Evolutionary conservation across 805 yeast species (phyloP).

Genomic region (Starmera dryadoides): DNA sequence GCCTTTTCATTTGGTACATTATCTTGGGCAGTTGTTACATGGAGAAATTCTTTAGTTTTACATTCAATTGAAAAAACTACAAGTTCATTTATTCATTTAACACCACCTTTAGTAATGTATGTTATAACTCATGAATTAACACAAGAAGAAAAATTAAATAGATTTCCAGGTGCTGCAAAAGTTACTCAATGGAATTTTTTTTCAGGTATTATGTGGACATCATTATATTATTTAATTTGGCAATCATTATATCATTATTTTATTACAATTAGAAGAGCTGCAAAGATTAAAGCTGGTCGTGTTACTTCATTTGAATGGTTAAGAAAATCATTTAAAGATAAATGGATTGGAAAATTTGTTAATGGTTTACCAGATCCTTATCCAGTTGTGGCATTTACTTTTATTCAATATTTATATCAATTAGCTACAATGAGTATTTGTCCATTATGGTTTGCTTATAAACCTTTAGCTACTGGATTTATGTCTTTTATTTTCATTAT

Average conservation of each 20-base stretch:
- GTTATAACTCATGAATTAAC: conserved; percentile 72
- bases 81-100: conserved; percentile 79
- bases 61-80: conserved; percentile 93
- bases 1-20: conserved; percentile 85
- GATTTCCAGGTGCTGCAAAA: conserved; percentile 79
- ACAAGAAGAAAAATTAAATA: conserved; percentile 34
- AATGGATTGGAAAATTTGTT: conserved; percentile 66
- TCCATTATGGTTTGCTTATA: conserved; percentile 78
- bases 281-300: conserved; percentile 77
- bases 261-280: conserved; percentile 73
- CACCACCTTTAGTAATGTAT: conserved; percentile 86
- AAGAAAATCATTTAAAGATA: conserved; percentile 60
- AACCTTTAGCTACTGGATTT: conserved; percentile 59
- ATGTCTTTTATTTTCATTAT: conserved; percentile 64
- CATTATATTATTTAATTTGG: conserved; percentile 81
- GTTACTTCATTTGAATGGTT: conserved; percentile 84
- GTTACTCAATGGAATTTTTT: conserved; percentile 66
- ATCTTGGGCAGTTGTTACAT: conserved; percentile 88
- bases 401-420: conserved; percentile 84
- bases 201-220: conserved; percentile 69
- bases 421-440: conserved; percentile 80
- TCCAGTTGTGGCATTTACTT: conserved; percentile 82
- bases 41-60: conserved; percentile 90
- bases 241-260: conserved; percentile 87
- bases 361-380: conserved; percentile 76